Evolutionary conservation across 768 basidiomycete species (phyloP), one percentile per base, ranked within the genome.

Genomic region (Epithele typhae): DNA sequence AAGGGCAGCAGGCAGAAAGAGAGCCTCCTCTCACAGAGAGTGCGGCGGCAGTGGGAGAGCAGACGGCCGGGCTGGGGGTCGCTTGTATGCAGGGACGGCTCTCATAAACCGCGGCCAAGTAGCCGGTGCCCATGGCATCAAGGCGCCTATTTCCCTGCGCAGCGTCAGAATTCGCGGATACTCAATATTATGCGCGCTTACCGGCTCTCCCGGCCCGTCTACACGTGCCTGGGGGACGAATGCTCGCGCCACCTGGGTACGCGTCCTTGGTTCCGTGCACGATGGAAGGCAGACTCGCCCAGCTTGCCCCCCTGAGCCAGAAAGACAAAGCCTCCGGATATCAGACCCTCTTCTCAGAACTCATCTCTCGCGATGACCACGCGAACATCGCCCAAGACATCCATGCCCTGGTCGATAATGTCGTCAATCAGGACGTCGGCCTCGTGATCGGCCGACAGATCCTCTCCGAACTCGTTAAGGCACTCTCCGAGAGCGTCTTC

Each of bases 371-470:
- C 39, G 55, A 73, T 43, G 71, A 78, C 55, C 67, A 67, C 18
- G 48, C 73, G 12, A 58, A 65, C 8, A 64, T 84, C 35, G 65
- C 71, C 17, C 56, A 62, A 27, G 82, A 88, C 64, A 66, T 94
- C 19, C 86, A 84, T 53, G 61, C 74, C 5, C 75, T 94, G 52
- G 81, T 93, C 48, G 81, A 91, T 58, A 78, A 83, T 55, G 85
- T 89, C 51, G 82, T 91, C 49, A 87, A 88, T 62, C 84, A 90
- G 52, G 90, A 92, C 55, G 79, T 84, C 40, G 87, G 89, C 37
- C 79, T 92, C 55, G 92, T 97, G 43, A 86, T 94, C 25, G 91
- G 87, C 21, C 77, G 94, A 56, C 87, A 92, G 57, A 84, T 94
- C 23, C 72, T 97, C 17, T 81, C 87, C 14, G 90, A 93, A 59